Evolutionary conservation across 2,329 filamentous ascomycete species (phyloP), one percentile per base, ranked within the genome.

Genomic region (Apiospora malaysiana): DNA sequence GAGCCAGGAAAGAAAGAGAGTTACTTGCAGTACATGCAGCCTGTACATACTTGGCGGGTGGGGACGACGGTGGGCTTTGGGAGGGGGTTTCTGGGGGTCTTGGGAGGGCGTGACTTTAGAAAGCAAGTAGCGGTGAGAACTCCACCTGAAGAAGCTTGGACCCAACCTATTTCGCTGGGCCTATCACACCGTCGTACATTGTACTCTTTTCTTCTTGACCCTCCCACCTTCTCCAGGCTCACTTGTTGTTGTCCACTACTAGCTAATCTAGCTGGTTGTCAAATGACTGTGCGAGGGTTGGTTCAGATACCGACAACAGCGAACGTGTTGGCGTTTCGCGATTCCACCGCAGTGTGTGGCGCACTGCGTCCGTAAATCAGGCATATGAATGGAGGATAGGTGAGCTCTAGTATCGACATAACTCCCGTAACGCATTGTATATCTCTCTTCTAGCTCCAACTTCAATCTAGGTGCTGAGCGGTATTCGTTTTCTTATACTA

Each of bases 51-150:
- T 59, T 59, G 51, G 69, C 37, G 69, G 47, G 32, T 21, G 46
- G 12, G 47, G 59, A 45, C 37, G 49, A 68, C 42, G 14, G 42
- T 45, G 40, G 40, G 40, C 40, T 42, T 42, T 42, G 16, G 42
- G 42, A n/a, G n/a, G 42, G 42, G 42, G 42, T 14, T 42, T 9
- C 10, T 9, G 2, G 42, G 42, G 42, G 32, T 1, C 25, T 4
- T 32, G 1, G 23, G 27, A 18, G 56, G 56, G 56, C n/a, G 56
- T 63, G n/a, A 12, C 27, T 40, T 40, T 42, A 49, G 27, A 32
- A n/a, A 40, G 56, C 18, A 69, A 72, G 71, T 70, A 72, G 71
- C 71, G 71, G 71, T 72, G 71, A 72, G 59, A 66, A 51, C 67
- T 37, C 69, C 69, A 59, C 66, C 69, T 63, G 16, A 18, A 42